Base-by-base conservation (phyloP, 257 asterid species). In the Plantago ovata region DNA sequence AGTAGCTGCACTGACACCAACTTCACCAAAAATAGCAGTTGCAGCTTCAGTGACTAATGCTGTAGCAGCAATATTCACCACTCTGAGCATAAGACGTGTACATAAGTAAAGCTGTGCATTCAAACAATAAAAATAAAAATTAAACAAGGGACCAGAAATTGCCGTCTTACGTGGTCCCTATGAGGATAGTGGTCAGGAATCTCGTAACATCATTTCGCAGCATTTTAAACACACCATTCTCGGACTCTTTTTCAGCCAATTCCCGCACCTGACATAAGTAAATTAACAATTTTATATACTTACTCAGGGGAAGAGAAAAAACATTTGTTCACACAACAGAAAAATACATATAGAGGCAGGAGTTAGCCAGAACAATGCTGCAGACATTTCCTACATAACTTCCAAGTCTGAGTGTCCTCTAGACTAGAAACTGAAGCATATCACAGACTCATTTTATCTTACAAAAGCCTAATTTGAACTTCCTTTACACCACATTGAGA, bases 41-140 rank as follows among this genome's bases (percentile, higher is more conserved):
- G 98, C 98, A 71, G 97, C 98, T 50, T 88, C 89, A 58, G 98
- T 88, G 61, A 92, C 98, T 51, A 92, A 69, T 56, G 98, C 97
- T 46, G 98, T 92, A 44, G 98, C 97, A 71, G 82, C 98, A 70
- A 92, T 92, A 72, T 92, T 92, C 66, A 85, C 98, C 79, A 92
- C 97, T 50, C 98, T 92, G 94, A 38, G 68, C 72, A 81, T 53
- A 77, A 79, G 69, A 77, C 56, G 71, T 62, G 74, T 72, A 72
- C 69, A 68, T 77, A 67, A 81, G 82, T 72, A 75, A 71, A 51
- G 64, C 64, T 42, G 63, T 54, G 45, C 61, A 72, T 73, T 63
- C 76, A 67, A 83, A 68, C 7, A 8, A 28, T 28, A 4, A 49
- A 51, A 45, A 59, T 69, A 64, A 72, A 68, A 63, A 46, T 56